Evolutionary conservation across 805 yeast genomes (phyloP).

Genomic region (Blastobotrys muscicola): DNA sequence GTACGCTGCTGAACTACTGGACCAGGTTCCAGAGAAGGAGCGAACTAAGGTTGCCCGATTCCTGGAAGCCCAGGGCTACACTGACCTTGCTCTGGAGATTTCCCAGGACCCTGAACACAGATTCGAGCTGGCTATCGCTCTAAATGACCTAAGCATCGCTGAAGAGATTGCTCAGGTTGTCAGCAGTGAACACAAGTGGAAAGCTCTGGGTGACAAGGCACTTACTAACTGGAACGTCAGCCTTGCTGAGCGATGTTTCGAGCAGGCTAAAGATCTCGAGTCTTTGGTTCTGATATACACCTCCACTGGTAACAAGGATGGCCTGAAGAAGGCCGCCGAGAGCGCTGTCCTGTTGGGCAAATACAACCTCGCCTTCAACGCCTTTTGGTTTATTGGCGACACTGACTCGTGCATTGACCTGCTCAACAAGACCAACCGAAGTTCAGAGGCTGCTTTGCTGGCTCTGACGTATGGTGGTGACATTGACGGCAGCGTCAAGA

Average conservation of each 20-base stretch:
- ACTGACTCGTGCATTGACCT: slow-evolving; percentile 52
- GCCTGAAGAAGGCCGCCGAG: slow-evolving; percentile 53
- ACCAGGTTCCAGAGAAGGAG: slow-evolving; percentile 49
- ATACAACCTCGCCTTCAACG: slow-evolving; percentile 83
- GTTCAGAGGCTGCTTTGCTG: slow-evolving; percentile 78
- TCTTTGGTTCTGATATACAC: slow-evolving; percentile 76
- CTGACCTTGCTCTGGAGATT: slow-evolving; percentile 71
- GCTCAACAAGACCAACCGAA: slow-evolving; percentile 57
- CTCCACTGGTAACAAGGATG: slow-evolving; percentile 60
- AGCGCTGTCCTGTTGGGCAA: slow-evolving; percentile 65
- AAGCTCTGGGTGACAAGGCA: slow-evolving; percentile 80
- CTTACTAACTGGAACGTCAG: slow-evolving; percentile 68
- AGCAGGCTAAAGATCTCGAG: slow-evolving; percentile 70
- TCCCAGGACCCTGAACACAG: slow-evolving; percentile 85
- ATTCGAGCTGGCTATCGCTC: slow-evolving; percentile 78
- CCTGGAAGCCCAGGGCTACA: slow-evolving; percentile 85
- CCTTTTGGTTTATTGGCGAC: slow-evolving; percentile 81
- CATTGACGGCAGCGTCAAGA: slow-evolving; percentile 39
- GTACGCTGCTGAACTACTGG: slow-evolving; percentile 56
- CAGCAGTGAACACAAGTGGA: slow-evolving; percentile 67
- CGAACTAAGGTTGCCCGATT: slow-evolving; percentile 78
- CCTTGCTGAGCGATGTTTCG: slow-evolving; percentile 71
- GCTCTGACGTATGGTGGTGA: slow-evolving; percentile 59
- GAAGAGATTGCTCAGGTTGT: slow-evolving; percentile 46
- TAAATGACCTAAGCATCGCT: slow-evolving; percentile 66